These are phyloP conservation scores for Diaporthe sp. DNA, from an alignment of 2,329 filamentous ascomycete species.

Conservation along the genomic window DNA sequence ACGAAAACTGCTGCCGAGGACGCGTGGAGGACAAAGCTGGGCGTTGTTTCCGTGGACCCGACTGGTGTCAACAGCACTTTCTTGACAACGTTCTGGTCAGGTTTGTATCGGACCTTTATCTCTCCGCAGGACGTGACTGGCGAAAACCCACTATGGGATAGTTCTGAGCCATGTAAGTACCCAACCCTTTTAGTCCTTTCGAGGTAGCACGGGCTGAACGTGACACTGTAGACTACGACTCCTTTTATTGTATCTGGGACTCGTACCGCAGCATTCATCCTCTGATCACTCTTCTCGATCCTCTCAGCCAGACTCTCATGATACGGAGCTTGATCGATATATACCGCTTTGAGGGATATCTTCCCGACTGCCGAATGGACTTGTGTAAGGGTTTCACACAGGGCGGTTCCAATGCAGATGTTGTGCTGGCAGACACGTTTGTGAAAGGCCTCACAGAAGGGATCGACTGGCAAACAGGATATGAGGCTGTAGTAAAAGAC, in stretches of 20 bases:
- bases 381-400: slow-evolving; percentile 79
- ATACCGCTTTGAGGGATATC: slow-evolving; percentile 77
- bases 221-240: slow-evolving; percentile 67
- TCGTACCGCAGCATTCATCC: slow-evolving; percentile 76
- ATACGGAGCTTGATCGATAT: slow-evolving; percentile 78
- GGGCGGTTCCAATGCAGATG: slow-evolving; percentile 79
- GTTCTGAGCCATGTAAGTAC: slow-evolving; percentile 66
- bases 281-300: slow-evolving; percentile 76
- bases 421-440: slow-evolving; percentile 74
- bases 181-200: too few relatives aligned
- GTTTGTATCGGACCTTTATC: slow-evolving; percentile 77
- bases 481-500: slow-evolving; percentile 77
- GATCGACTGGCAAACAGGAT: slow-evolving; percentile 75
- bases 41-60: slow-evolving; percentile 59
- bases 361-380: slow-evolving; percentile 84
- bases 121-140: slow-evolving; percentile 82
- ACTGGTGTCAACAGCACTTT: slow-evolving; percentile 38
- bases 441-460: slow-evolving; percentile 70
- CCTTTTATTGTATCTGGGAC: slow-evolving; percentile 82
- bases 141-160: slow-evolving; percentile 76
- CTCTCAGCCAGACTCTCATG: slow-evolving; percentile 72
- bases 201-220: neutral
- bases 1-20: slow-evolving; percentile 68
- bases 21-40: slow-evolving; percentile 75
- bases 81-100: slow-evolving; percentile 57